phyloP scores from a whole-genome alignment of 1,284 basidiomycete genomes.

The Ceratobasidium sp. region DNA sequence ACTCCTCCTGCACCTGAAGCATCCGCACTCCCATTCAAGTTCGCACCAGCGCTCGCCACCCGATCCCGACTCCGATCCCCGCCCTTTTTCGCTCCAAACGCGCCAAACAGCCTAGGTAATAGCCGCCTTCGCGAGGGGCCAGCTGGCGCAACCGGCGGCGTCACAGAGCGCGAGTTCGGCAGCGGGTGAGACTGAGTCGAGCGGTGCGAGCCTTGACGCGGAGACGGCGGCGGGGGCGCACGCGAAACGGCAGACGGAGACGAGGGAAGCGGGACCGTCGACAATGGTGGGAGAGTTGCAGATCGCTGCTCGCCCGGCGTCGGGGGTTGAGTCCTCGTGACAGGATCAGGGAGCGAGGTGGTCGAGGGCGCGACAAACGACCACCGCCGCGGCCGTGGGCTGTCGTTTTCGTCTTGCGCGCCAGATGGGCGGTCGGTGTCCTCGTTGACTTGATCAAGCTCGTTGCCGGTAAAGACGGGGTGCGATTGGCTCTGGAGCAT shows the following conservation, averaged over 20 bases:
- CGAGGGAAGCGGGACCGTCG: conserved; percentile 11
- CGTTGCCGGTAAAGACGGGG: not conserved
- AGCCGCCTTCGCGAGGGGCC: conserved; percentile 61
- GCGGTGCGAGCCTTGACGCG: conserved; percentile 35
- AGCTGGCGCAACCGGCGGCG: not conserved
- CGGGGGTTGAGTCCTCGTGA: conserved; percentile 34
- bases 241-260: conserved; percentile 9
- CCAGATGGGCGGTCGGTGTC: conserved; percentile 3
- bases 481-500: conserved; percentile 30
- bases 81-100: conserved; percentile 59
- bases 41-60: conserved; percentile 1
- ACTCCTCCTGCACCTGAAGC: not conserved
- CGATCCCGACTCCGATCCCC: conserved; percentile 66
- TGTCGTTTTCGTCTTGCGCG: not conserved
- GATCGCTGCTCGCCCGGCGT: not conserved
- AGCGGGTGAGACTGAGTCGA: conserved; percentile 28
- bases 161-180: not conserved
- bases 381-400: conserved; percentile 20
- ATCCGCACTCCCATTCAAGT: not conserved
- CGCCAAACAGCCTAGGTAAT: conserved; percentile 74
- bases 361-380: conserved; percentile 36
- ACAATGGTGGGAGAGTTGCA: conserved; percentile 4
- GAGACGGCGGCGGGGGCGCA: conserved; percentile 27
- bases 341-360: conserved; percentile 46
- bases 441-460: conserved; percentile 24